These are phyloP conservation scores for Metschnikowia anglica DNA, from an alignment of 805 yeast species.

Conservation along the genomic window DNA sequence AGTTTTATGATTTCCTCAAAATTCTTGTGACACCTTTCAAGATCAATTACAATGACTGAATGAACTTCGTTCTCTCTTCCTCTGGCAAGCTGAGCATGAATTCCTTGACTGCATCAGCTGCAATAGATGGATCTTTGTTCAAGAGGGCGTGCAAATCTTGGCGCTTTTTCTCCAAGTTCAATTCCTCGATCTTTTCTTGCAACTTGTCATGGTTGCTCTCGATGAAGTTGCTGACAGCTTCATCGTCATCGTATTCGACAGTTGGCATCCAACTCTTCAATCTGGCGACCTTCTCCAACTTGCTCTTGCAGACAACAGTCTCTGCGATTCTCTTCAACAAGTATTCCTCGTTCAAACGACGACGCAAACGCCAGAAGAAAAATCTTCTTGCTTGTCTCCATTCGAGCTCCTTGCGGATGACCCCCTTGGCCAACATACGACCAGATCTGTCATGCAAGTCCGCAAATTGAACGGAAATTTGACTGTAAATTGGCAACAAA, in stretches of 20 bases:
- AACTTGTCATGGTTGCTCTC: slow-evolving; percentile 71
- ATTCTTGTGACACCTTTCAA: neutral
- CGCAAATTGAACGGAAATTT: slow-evolving; percentile 93
- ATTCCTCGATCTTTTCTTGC: slow-evolving; percentile 57
- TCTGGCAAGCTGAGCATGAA: slow-evolving; percentile 34
- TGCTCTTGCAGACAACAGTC: slow-evolving; percentile 53
- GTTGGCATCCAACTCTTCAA: slow-evolving; percentile 84
- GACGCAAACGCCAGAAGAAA: slow-evolving; percentile 98
- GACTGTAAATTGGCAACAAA: slow-evolving; percentile 85
- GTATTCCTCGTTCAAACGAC: slow-evolving; percentile 92
- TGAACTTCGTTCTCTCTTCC: slow-evolving; percentile 32
- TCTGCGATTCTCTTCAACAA: slow-evolving; percentile 71
- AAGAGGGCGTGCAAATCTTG: slow-evolving; percentile 58
- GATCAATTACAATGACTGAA: slow-evolving; percentile 20
- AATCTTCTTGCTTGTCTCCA: slow-evolving; percentile 89
- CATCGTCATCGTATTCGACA: slow-evolving; percentile 69
- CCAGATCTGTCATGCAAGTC: slow-evolving; percentile 97
- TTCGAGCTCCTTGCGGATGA: slow-evolving; percentile 77
- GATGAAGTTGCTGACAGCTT: slow-evolving; percentile 78
- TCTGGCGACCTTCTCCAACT: slow-evolving; percentile 83
- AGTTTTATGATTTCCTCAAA: slow-evolving; percentile 1
- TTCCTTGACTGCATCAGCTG: slow-evolving; percentile 36
- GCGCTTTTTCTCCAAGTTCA: slow-evolving; percentile 66
- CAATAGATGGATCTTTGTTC: slow-evolving; percentile 32
- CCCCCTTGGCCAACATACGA: slow-evolving; percentile 95